Percentiles rank a stretch among this genome's conserved stretches.
Evolutionary conservation across 2,329 filamentous ascomycete genomes (phyloP).

Genomic region (Aspergillus ochraceus): DNA sequence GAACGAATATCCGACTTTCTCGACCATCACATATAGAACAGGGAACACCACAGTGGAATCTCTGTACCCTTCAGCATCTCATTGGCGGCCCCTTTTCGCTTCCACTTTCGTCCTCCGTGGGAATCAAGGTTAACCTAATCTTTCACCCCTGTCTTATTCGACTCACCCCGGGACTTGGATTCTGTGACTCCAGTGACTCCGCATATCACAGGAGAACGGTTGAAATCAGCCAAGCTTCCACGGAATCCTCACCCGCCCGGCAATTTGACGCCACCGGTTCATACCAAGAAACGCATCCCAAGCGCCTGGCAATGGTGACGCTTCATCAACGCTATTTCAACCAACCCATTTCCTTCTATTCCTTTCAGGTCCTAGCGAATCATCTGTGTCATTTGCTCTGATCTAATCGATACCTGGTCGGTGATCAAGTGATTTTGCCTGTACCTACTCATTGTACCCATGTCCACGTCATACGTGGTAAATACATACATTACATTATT

Average conservation of each 20-base stretch:
- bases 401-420: not conserved
- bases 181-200: not conserved
- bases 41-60: not conserved
- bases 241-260: not conserved
- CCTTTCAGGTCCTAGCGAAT: not conserved
- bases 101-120: not conserved
- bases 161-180: not conserved
- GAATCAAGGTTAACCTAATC: not conserved
- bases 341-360: not conserved
- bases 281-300: not conserved
- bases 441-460: too few species aligned
- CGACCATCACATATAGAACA: slow-evolving; percentile 11
- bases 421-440: too few species aligned
- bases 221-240: slow-evolving; percentile 6
- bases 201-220: not conserved
- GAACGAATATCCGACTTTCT: not conserved
- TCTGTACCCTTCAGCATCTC: not conserved
- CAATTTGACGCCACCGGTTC: slow-evolving; percentile 12
- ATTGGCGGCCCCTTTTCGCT: slow-evolving; percentile 13
- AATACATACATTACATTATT: too few species aligned
- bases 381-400: not conserved
- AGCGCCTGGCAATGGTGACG: too few species aligned
- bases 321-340: not conserved
- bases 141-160: not conserved
- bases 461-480: too few species aligned